Evolutionary conservation across 805 yeast species (phyloP).

Genomic region (Saccharomycopsis sp.): DNA sequence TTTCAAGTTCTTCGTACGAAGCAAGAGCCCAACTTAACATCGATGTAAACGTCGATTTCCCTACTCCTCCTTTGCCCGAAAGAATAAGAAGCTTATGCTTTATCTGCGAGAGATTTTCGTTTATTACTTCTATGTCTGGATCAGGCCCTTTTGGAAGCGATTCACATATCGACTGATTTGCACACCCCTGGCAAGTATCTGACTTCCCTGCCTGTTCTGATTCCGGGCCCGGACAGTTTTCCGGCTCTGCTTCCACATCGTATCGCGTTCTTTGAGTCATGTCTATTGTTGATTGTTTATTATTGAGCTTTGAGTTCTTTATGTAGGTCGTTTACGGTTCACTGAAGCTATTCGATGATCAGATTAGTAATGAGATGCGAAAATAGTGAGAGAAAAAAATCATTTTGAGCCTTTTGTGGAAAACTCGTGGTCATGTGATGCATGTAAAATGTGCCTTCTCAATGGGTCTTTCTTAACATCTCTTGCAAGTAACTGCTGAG

Average conservation of each 20-base stretch:
- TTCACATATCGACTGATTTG: constrained; percentile 85
- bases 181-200: constrained; percentile 92
- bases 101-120: constrained; percentile 52
- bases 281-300: background rate
- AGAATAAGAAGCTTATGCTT: constrained; percentile 75
- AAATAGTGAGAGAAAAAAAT: too few species aligned
- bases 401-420: too few species aligned
- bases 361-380: background rate
- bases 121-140: constrained; percentile 78
- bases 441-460: background rate
- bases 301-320: background rate
- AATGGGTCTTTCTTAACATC: too few species aligned
- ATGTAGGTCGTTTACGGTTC: background rate
- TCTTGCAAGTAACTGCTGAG: too few species aligned
- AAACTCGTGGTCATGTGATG: background rate
- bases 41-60: constrained; percentile 82
- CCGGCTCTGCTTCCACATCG: constrained; percentile 69
- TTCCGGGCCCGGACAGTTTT: constrained; percentile 98
- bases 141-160: constrained; percentile 91
- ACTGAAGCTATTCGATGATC: background rate
- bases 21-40: constrained; percentile 97
- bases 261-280: background rate
- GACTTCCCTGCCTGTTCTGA: constrained; percentile 89
- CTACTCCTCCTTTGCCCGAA: constrained; percentile 71
- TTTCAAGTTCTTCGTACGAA: constrained; percentile 62